Evolutionary conservation across 345 rosid genomes (phyloP), one percentile per base, ranked within the genome.

Genomic region (Hirschfeldia incana): DNA sequence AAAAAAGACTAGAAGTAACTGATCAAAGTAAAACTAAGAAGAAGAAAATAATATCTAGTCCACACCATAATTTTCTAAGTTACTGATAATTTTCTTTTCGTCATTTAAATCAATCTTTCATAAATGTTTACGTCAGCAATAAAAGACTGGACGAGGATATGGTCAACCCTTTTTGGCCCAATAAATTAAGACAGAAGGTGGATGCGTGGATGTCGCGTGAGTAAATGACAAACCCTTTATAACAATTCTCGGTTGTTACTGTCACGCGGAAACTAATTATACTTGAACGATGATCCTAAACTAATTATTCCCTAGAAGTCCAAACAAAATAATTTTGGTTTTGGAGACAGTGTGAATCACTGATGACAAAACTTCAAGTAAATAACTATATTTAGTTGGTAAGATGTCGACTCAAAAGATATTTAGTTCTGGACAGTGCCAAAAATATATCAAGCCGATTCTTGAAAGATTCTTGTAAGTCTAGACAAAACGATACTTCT

Each of bases 161-260:
- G 42, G 76, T 77, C 80, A 77, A 77, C 76, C 1, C 80, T 77
- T 60, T 60, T 49, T 39, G n/a, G 65, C 34, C 70, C 75, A 77
- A 53, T 63, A 70, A 63, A 76, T n/a, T 13, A 49, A 13, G 28
- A 32, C 9, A n/a, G 55, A 8, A 44, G 69, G 80, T 46, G 36
- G 69, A 46, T 62, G 33, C 70, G 65, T 51, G 76, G 76, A 70
- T 77, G 70, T 29, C 32, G 32, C 4, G 32, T 2, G 32, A 29
- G 32, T 67, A 68, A 68, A 44, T 39, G 2, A 42, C 49, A 42
- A 42, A 42, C 3, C 49, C 49, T 42, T 42, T 10, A 39, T 39
- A 39, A 42, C 49, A 42, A 42, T 42, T 37, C 44, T 46, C 13
- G 13, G 12, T 46, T 46, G 53, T 46, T 46, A 46, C 16, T 46